Conservation (phyloP, 306 rosid species). For the Trifolium subterraneum region DNA sequence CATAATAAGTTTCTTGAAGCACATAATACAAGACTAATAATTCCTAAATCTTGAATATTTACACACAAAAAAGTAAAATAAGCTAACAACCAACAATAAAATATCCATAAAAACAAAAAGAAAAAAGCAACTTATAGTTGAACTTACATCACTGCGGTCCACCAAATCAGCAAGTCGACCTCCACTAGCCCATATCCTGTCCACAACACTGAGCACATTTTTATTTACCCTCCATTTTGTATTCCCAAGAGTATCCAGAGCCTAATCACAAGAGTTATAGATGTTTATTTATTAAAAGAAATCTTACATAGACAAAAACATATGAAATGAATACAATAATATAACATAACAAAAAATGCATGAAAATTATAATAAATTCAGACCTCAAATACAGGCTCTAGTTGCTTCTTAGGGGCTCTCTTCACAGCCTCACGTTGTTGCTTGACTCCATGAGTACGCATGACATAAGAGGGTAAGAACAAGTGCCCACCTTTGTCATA, state of each 20-base stretch:
- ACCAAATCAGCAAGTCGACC: constrained; percentile 88
- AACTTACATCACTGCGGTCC: constrained; percentile 86
- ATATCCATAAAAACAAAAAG: constrained; percentile 28
- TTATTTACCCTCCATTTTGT: constrained; percentile 90
- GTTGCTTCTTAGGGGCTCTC: constrained; percentile 69
- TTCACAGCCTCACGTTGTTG: constrained; percentile 93
- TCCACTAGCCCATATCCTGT: constrained; percentile 91
- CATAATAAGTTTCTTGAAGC: constrained; percentile 24
- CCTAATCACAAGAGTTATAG: constrained; percentile 52
- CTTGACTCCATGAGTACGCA: constrained; percentile 94
- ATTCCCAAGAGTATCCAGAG: constrained; percentile 85
- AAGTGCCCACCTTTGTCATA: constrained; percentile 96
- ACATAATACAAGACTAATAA: constrained; percentile 24
- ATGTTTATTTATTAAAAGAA: constrained; percentile 16
- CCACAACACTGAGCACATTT: constrained; percentile 71
- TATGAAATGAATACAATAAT: not conserved
- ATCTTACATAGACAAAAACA: constrained; percentile 26
- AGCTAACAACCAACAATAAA: constrained; percentile 5
- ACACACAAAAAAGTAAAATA: constrained; percentile 15
- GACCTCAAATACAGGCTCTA: constrained; percentile 78
- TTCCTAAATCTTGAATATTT: constrained; percentile 15
- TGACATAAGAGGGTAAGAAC: constrained; percentile 80
- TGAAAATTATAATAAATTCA: constrained; percentile 39
- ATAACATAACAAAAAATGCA: constrained; percentile 23
- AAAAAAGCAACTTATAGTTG: constrained; percentile 8